Conservation (phyloP, 148 eudicot genomes). For the Rhododendron griersonianum region DNA sequence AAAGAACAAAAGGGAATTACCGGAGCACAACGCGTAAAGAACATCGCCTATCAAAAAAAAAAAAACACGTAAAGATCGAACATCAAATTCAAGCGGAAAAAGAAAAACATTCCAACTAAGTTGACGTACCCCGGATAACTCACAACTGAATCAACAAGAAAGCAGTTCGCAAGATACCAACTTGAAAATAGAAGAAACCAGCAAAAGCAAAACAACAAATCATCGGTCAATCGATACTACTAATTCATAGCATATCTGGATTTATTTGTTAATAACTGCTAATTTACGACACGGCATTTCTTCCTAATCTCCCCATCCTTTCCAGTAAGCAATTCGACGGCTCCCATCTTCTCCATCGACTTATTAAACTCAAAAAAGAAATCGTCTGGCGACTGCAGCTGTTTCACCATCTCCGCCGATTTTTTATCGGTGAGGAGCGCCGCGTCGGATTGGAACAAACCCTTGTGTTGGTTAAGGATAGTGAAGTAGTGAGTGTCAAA, state of each 20-base stretch:
- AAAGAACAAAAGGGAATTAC: too few relatives aligned
- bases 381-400: not conserved
- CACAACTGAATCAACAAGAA: not conserved
- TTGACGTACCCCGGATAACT: not conserved
- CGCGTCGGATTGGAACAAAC: conserved; percentile 32
- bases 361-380: conserved; percentile 8
- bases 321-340: not conserved
- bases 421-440: conserved; percentile 16
- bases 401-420: conserved; percentile 7
- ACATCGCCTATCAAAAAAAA: too few relatives aligned
- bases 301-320: not conserved
- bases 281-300: not conserved
- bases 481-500: conserved; percentile 29
- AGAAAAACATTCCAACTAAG: not conserved
- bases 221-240: too few relatives aligned
- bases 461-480: conserved; percentile 20
- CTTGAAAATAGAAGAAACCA: too few relatives aligned
- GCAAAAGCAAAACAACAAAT: too few relatives aligned
- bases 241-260: too few relatives aligned
- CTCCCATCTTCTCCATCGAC: conserved; percentile 31
- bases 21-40: not conserved
- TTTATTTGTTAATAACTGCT: not conserved
- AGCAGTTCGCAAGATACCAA: too few relatives aligned
- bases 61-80: not conserved
- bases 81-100: not conserved